Evolutionary conservation across 2,329 filamentous ascomycete genomes (phyloP), one percentile per base, ranked within the genome.

Genomic region (Dactylellina parvicollis): DNA sequence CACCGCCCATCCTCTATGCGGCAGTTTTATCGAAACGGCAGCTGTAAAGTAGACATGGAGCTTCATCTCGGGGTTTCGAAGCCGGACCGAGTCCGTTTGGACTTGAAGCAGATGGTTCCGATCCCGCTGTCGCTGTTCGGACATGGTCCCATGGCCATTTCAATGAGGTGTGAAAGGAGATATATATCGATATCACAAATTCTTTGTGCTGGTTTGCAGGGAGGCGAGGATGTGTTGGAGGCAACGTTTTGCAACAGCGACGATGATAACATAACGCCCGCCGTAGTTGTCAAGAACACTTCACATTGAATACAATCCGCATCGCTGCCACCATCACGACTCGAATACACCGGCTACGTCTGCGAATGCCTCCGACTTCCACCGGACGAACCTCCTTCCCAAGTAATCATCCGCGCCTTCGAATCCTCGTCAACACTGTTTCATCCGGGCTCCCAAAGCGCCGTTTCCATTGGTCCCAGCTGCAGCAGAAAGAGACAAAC

Each of bases 1-100:
- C 9, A 32, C 26, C 4, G 30, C 32, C 69, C 69, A 73, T n/a
- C 12, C 26, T 16, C 30, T 34, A 36, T 66, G 69, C 16, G 69
- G 69, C 22, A 73, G 12, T 22, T 49, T 60, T 22, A 61, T 16
- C n/a, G 20, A 49, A 18, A 73, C 52, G 30, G 60, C 38, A 18
- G 69, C 69, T 2, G 55, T 61, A 52, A 73, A 73, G 28, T 73
- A 24, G 59, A 66, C 28, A 28, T 50, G 60, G n/a, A 73, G 60
- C 47, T 73, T 59, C 2, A 49, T 55, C 26, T 73, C 36, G 4
- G 59, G 24, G 36, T 47, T 36, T 42, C 47, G 59, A 32, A 72
- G 57, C 50, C 40, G 57, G 42, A 57, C 24, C 18, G 59, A 64
- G 59, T 64, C 52, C 14, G 59, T 72, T 20, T 49, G 26, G 18